Conservation (phyloP, 225 moss, liverwort and hornwort genomes). For the Neckera pumila region DNA sequence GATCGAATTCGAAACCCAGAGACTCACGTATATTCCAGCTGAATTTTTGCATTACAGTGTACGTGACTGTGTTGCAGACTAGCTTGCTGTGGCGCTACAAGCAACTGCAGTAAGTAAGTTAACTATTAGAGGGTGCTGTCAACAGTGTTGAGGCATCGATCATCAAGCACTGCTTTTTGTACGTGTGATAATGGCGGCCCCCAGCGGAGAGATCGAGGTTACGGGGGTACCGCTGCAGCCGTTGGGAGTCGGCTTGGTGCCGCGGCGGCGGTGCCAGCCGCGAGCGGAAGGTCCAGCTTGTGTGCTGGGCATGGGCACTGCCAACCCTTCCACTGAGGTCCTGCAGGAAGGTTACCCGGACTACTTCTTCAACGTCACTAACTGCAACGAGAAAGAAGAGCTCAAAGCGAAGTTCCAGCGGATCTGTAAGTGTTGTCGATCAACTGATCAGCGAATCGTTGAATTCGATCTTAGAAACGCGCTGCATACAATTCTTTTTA, state of each 20-base stretch:
- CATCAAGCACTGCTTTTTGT: neutral
- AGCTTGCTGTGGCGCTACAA: no score
- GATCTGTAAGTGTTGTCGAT: neutral
- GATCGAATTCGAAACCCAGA: neutral
- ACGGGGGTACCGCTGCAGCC: neutral
- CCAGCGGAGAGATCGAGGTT: neutral
- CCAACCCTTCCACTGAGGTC: neutral
- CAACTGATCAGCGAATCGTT: no score
- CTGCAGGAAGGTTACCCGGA: conserved; percentile 8
- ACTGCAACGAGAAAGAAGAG: neutral
- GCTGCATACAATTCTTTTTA: no score
- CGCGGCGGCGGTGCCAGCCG: neutral
- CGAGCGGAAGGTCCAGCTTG: conserved; percentile 5
- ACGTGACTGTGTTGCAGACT: neutral
- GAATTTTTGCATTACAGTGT: neutral
- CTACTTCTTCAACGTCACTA: conserved; percentile 5
- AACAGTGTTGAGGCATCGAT: neutral
- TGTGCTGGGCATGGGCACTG: conserved; percentile 11
- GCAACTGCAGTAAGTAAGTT: neutral
- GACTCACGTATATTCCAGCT: neutral
- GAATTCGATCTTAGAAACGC: no score
- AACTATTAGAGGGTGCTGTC: neutral
- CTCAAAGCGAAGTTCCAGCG: conserved; percentile 12
- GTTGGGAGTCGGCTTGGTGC: neutral
- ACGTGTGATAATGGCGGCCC: neutral